phyloP scores from a whole-genome alignment of 805 yeast genomes.

The Isabelozyma gotoi region DNA sequence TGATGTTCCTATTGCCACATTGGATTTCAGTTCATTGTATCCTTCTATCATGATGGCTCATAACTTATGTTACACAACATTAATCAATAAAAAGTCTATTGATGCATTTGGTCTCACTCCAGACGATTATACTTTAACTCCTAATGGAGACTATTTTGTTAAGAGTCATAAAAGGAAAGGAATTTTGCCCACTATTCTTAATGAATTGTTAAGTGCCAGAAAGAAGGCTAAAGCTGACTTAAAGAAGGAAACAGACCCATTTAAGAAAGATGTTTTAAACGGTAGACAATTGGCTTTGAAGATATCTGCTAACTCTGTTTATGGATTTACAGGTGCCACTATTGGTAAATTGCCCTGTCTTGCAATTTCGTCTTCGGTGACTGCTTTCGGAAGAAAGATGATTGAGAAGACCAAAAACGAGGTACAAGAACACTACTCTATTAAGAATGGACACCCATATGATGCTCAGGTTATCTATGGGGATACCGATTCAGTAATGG shows the following conservation, averaged over 20 bases:
- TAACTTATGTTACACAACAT: conserved; percentile 91
- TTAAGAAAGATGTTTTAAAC: conserved; percentile 86
- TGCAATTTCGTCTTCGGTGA: conserved; percentile 92
- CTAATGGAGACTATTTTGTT: conserved; percentile 90
- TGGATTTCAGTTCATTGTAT: conserved; percentile 95
- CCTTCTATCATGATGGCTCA: conserved; percentile 99
- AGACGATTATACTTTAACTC: conserved; percentile 81
- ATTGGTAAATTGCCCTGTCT: conserved; percentile 95
- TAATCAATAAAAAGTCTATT: conserved; percentile 68
- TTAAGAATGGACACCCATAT: conserved; percentile 77
- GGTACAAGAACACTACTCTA: conserved; percentile 77
- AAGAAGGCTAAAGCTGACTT: conserved; percentile 89
- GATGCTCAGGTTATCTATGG: conserved; percentile 95
- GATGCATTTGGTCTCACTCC: conserved; percentile 61
- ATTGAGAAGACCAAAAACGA: conserved; percentile 86
- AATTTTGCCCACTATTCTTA: conserved; percentile 84
- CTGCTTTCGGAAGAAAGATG: conserved; percentile 96
- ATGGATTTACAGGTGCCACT: conserved; percentile 99
- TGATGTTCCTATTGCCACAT: conserved; percentile 94
- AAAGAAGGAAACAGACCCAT: conserved; percentile 92
- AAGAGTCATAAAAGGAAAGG: conserved; percentile 72
- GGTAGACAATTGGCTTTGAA: conserved; percentile 97
- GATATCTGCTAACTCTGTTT: conserved; percentile 96
- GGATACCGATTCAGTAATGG: conserved; percentile 99
- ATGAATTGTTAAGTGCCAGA: conserved; percentile 87